These are phyloP conservation scores for Xylariaceae sp. DNA, from an alignment of 2,329 filamentous ascomycete genomes.

Conservation along the genomic window DNA sequence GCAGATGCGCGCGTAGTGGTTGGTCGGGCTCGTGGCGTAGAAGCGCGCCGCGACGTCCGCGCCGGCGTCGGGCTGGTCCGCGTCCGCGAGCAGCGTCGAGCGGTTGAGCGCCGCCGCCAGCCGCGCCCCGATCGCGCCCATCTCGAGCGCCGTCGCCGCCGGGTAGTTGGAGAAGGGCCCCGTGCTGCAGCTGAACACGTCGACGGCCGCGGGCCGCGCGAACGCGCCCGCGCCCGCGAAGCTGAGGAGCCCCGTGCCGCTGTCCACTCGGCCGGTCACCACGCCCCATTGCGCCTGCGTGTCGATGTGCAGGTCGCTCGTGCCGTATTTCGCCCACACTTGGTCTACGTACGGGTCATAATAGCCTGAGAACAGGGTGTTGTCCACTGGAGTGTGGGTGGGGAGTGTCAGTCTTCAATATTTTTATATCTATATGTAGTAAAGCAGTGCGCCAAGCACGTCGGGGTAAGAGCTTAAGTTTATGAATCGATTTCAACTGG, in stretches of 20 bases:
- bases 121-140: constrained; percentile 72
- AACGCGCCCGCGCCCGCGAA: constrained; percentile 51
- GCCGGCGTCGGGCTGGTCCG: constrained; percentile 59
- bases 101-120: constrained; percentile 78
- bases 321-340: constrained; percentile 58
- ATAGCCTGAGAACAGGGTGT: constrained; percentile 55
- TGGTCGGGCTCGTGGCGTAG: constrained; percentile 58
- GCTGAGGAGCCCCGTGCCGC: constrained; percentile 41
- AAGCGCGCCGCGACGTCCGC: constrained; percentile 68
- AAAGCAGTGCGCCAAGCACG: too few species aligned
- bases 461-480: too few species aligned
- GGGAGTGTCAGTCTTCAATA: constrained; percentile 9
- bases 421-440: too few species aligned
- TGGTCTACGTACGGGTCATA: constrained; percentile 56
- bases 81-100: constrained; percentile 65
- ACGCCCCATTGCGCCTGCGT: constrained; percentile 60
- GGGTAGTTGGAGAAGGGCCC: constrained; percentile 60
- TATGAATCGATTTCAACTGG: too few species aligned
- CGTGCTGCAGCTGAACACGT: constrained; percentile 43
- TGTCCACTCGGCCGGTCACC: constrained; percentile 50
- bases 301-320: constrained; percentile 54
- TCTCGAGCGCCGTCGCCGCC: constrained; percentile 48
- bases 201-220: constrained; percentile 50
- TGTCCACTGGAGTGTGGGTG: constrained; percentile 40
- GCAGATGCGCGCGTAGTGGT: constrained; percentile 71